Base-by-base conservation (phyloP, 2,329 filamentous ascomycete genomes). In the Byssoonygena ceratinophila region DNA sequence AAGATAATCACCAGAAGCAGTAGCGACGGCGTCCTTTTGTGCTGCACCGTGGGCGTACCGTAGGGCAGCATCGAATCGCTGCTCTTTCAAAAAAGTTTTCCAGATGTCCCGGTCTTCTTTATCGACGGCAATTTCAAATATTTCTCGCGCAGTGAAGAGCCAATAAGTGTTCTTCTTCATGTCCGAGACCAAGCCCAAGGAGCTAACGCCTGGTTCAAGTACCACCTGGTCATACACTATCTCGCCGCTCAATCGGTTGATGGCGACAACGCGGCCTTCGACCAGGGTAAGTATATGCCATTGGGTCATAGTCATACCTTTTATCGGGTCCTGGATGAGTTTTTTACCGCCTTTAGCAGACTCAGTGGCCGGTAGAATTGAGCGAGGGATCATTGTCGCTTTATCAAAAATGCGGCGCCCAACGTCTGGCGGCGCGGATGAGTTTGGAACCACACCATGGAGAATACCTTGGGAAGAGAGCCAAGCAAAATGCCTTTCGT, bases 121-220 rank as follows among this genome's bases (percentile, higher is more conserved):
- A 41, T 83, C 84, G 11, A 91, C 84, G 11, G 92, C 86, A 54
- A 98, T 84, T 70, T 98, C 92, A 60, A 89, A 96, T 47, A 98
- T 95, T 62, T 94, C 89, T 53, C 87, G 79, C 0, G 81, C 79
- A 0, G 91, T 97, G 64, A 97, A 94, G 1, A 98, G 77, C 92
- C 94, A 98, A 65, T 91, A 96, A 0, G 92, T 98, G 63, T 91
- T 94, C 74, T 96, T 95, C 67, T 92, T 91, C 55, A 85, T 79
- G 67, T 98, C 92, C 7, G 91, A 83, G 47, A 89, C 84, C 16
- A 98, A 78, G 0, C 87, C 89, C n/a, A 98, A 73, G 3, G 84
- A 81, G 61, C 77, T 83, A 61, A 95, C 86, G 0, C 85, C 86
- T 3, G 81, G 78, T 52, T 91, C 85, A 12, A 97, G 74, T 3